phyloP scores from a whole-genome alignment of 2,329 filamentous ascomycete genomes.

The Coleophoma crateriformis region DNA sequence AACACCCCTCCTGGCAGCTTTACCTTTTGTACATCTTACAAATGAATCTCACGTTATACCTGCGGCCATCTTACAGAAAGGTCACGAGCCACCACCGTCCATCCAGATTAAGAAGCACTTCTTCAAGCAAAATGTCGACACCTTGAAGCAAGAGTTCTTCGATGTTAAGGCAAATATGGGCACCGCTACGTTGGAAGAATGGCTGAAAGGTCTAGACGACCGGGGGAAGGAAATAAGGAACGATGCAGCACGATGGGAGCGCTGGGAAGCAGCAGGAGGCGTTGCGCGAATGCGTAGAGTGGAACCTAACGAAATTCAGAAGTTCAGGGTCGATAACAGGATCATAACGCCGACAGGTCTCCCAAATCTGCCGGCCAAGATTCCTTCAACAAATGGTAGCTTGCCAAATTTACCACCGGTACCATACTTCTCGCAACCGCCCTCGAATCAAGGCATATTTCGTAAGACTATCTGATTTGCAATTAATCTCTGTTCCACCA shows the following conservation, averaged over 20 bases:
- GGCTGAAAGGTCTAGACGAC: slow-evolving; percentile 68
- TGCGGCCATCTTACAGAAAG: slow-evolving; percentile 46
- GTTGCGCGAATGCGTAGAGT: slow-evolving; percentile 15
- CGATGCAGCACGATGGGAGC: slow-evolving; percentile 68
- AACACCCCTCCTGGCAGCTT: slow-evolving; percentile 58
- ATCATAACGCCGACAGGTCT: background rate
- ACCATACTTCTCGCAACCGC: slow-evolving; percentile 1
- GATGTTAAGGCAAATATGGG: slow-evolving; percentile 57
- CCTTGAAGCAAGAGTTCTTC: slow-evolving; percentile 56
- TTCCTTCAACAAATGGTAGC: slow-evolving; percentile 5
- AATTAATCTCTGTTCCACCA: too few species aligned
- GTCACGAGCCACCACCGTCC: slow-evolving; percentile 36
- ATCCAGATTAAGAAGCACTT: slow-evolving; percentile 61
- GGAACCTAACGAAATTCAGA: slow-evolving; percentile 6
- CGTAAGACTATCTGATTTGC: slow-evolving; percentile 6
- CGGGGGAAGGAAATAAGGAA: slow-evolving; percentile 55
- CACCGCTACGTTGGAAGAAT: slow-evolving; percentile 65
- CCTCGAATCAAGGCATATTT: slow-evolving; percentile 6
- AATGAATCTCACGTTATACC: slow-evolving; percentile 55
- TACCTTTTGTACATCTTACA: slow-evolving; percentile 64
- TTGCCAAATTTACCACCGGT: slow-evolving; percentile 5
- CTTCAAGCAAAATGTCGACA: slow-evolving; percentile 55
- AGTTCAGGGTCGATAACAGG: slow-evolving; percentile 1
- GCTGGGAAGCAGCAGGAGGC: slow-evolving; percentile 36
- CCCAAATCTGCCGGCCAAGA: background rate